Base-by-base conservation (phyloP, 1,284 basidiomycete genomes). In the Malassezia furfur region DNA sequence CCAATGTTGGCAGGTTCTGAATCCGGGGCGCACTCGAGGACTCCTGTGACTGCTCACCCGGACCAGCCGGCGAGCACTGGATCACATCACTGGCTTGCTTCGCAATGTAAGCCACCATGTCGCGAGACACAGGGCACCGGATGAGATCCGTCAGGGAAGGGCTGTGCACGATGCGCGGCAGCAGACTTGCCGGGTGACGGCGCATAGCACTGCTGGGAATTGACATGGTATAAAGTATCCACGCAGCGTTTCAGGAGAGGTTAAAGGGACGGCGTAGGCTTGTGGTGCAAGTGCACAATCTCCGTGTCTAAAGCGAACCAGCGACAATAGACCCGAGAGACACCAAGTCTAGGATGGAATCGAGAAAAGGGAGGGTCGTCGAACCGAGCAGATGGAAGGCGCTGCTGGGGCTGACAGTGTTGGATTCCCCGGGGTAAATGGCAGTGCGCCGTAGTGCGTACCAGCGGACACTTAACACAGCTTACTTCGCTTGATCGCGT, bases 1-100 rank as follows among this genome's bases (percentile, higher is more conserved):
- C 85, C 52, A 98, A 80, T 38, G 84, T 81, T 6, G 85, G 85
- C n/a, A 88, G 78, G 17, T 52, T 52, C 12, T 40, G 54, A 8
- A 39, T 31, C 17, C 44, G 50, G 6, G 43, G 19, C 2, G 44
- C 41, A 21, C 28, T 41, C 5, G 25, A 21, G 6, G 25, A n/a
- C 17, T 50, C 54, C 31, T 25, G 21, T 4, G 3, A 15, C 12
- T 30, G 25, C 30, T 54, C 52, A 15, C 48, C 30, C 22, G 21
- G 37, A 10, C 48, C 37, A 43, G 65, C 54, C 5, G 68, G 61
- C 21, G 63, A 63, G 59, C 70, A 72, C 50, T 69, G 65, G 44
- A 74, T 74, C 48, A 74, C 72, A 48, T 74, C 68, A 4, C 70
- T 64, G 25, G 70, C 72, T 53, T 74, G 67, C 39, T 69, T 64